These are phyloP conservation scores for Darksidea phi DNA, from an alignment of 495 filamentous ascomycete genomes.

Conservation along the genomic window DNA sequence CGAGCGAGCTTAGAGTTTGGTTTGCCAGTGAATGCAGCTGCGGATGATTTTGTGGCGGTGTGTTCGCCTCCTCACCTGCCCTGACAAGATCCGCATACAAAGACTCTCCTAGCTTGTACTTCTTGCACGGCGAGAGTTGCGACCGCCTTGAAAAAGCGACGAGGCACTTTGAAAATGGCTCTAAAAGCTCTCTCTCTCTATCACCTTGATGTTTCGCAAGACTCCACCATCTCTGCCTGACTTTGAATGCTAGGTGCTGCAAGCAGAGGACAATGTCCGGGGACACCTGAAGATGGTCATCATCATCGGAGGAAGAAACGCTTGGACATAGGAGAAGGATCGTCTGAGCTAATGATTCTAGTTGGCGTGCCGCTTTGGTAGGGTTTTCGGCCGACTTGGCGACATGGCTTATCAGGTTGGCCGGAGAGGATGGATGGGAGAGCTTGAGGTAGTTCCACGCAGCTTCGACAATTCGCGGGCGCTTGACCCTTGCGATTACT, in stretches of 20 bases:
- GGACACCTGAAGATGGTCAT: constrained; percentile 54
- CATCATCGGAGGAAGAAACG: constrained; percentile 47
- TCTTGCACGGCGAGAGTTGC: constrained; percentile 22
- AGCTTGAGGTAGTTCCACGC: constrained; percentile 45
- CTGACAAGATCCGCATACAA: constrained; percentile 19
- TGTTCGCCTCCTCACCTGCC: neutral
- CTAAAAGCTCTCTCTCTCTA: constrained; percentile 64
- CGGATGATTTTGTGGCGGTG: neutral
- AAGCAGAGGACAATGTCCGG: constrained; percentile 61
- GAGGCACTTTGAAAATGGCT: constrained; percentile 67
- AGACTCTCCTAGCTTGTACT: constrained; percentile 36
- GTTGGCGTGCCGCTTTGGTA: constrained; percentile 64
- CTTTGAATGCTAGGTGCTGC: constrained; percentile 66
- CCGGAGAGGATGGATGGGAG: constrained; percentile 60
- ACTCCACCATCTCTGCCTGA: constrained; percentile 68
- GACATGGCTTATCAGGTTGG: constrained; percentile 58
- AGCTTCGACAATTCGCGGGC: constrained; percentile 39
- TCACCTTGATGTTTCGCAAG: constrained; percentile 68
- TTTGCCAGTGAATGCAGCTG: neutral
- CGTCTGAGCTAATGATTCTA: constrained; percentile 67
- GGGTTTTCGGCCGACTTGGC: constrained; percentile 48
- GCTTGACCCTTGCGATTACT: constrained; percentile 48
- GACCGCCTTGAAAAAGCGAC: constrained; percentile 58
- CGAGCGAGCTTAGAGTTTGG: constrained; percentile 24
- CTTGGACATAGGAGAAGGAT: constrained; percentile 64